These are phyloP conservation scores for Tieghemostelium lacteum DNA, from an alignment of 78 protist genomes.

Conservation along the genomic window DNA sequence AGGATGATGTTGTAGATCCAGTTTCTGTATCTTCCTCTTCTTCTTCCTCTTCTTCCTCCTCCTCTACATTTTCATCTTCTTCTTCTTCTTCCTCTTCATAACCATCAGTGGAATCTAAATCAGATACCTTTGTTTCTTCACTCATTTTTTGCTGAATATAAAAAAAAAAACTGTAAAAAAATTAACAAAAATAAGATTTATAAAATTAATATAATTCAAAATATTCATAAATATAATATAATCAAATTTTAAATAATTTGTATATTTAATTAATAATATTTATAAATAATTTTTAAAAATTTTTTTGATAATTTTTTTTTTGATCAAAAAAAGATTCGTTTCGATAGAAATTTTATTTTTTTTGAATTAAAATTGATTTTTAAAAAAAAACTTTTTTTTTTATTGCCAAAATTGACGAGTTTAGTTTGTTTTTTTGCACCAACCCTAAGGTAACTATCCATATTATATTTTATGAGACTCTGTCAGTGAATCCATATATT, in stretches of 20 bases:
- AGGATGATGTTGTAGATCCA: not conserved
- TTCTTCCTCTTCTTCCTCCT: not conserved
- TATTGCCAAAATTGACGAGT: too few relatives aligned
- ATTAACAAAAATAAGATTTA: too few relatives aligned
- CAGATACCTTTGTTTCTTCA: slow-evolving; percentile 5
- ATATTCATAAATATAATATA: too few relatives aligned
- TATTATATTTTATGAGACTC: too few relatives aligned
- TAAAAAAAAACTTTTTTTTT: too few relatives aligned
- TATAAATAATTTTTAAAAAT: too few relatives aligned
- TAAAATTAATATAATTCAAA: too few relatives aligned
- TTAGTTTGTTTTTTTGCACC: too few relatives aligned
- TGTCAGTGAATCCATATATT: not conserved
- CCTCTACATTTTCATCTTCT: not conserved
- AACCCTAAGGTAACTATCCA: too few relatives aligned
- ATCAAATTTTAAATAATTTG: too few relatives aligned
- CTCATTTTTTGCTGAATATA: slow-evolving; percentile 2
- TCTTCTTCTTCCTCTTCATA: slow-evolving; percentile 13
- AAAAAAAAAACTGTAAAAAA: not conserved
- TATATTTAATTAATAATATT: too few relatives aligned
- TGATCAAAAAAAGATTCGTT: not conserved
- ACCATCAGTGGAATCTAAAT: slow-evolving; percentile 24
- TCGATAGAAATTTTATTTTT: not conserved
- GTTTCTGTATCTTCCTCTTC: not conserved
- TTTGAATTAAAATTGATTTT: not conserved
- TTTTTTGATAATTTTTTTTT: too few relatives aligned